A percentile compares a stretch with the other conserved stretches of the same genome.
phyloP scores from a whole-genome alignment of 2,329 filamentous ascomycete genomes.

The Xylaria sp. region DNA sequence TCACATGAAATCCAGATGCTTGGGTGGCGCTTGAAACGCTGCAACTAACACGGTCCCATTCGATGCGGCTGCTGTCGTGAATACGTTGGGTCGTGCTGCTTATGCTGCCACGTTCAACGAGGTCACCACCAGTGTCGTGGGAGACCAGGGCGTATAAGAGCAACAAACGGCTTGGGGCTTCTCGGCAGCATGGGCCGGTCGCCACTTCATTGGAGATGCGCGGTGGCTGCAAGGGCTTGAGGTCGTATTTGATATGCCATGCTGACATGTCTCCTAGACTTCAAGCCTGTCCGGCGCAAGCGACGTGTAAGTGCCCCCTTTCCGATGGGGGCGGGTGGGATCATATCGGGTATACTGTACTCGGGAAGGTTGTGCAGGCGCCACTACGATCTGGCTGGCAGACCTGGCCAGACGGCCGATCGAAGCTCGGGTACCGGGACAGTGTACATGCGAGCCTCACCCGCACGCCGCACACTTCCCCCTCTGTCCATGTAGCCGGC shows the following conservation, averaged over 20 bases:
- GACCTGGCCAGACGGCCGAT: slow-evolving; percentile 43
- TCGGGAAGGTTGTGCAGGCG: slow-evolving; percentile 49
- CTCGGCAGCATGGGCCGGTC: slow-evolving; percentile 26
- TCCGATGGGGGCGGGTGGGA: slow-evolving; percentile 48
- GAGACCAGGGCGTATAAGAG: slow-evolving; percentile 23
- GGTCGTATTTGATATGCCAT: slow-evolving; percentile 35
- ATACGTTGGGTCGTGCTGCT: slow-evolving; percentile 31
- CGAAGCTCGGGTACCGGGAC: slow-evolving; percentile 42
- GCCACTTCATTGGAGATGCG: slow-evolving; percentile 26
- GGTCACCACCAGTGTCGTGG: slow-evolving; percentile 19
- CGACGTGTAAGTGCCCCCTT: slow-evolving; percentile 45
- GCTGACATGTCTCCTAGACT: slow-evolving; percentile 36
- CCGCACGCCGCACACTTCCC: slow-evolving; percentile 33
- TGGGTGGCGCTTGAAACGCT: slow-evolving; percentile 26
- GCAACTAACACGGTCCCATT: slow-evolving; percentile 35
- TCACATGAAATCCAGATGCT: slow-evolving; percentile 12
- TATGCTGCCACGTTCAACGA: slow-evolving; percentile 24
- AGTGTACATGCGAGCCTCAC: slow-evolving; percentile 38
- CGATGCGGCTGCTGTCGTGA: slow-evolving; percentile 43
- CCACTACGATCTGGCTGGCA: slow-evolving; percentile 46
- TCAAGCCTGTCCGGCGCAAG: slow-evolving; percentile 35
- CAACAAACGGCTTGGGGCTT: slow-evolving; percentile 27
- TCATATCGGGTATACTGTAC: slow-evolving; percentile 39
- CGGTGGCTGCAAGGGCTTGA: slow-evolving; percentile 29
- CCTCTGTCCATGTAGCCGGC: slow-evolving; percentile 27